Percentiles rank a stretch among this genome's conserved stretches.
Conservation (phyloP, 2,329 filamentous ascomycete genomes). For the Sclerotinia trifoliorum region DNA sequence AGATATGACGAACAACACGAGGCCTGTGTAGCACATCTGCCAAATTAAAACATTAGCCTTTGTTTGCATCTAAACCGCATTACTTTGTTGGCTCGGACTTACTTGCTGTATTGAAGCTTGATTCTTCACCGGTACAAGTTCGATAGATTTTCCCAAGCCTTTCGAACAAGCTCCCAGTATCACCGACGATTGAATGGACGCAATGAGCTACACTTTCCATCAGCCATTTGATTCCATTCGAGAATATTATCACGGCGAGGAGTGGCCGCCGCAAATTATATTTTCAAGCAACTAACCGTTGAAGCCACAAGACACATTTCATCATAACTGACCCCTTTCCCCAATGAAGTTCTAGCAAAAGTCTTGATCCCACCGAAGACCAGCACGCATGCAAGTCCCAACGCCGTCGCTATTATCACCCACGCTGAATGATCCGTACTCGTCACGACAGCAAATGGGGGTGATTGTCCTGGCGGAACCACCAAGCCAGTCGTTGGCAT, state of each 20-base stretch:
- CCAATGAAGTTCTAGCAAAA: constrained; percentile 12
- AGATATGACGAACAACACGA: constrained; percentile 45
- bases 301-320: constrained; percentile 21
- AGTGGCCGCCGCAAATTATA: not conserved
- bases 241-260: not conserved
- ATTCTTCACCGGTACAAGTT: constrained; percentile 22
- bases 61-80: not conserved
- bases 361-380: constrained; percentile 24
- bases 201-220: constrained; percentile 18
- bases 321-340: constrained; percentile 17
- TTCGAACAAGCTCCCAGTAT: constrained; percentile 23
- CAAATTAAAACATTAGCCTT: not conserved
- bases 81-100: not conserved
- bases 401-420: constrained; percentile 26
- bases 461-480: constrained; percentile 21
- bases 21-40: constrained; percentile 42
- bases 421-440: constrained; percentile 27
- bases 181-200: constrained; percentile 22
- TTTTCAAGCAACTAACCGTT: constrained; percentile 11
- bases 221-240: not conserved
- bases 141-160: constrained; percentile 27
- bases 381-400: constrained; percentile 23
- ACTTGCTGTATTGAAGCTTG: constrained; percentile 25
- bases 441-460: constrained; percentile 26
- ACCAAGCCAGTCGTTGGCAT: constrained; percentile 13